Base-by-base conservation (phyloP, 805 yeast genomes). In the Starmerella geochares region DNA sequence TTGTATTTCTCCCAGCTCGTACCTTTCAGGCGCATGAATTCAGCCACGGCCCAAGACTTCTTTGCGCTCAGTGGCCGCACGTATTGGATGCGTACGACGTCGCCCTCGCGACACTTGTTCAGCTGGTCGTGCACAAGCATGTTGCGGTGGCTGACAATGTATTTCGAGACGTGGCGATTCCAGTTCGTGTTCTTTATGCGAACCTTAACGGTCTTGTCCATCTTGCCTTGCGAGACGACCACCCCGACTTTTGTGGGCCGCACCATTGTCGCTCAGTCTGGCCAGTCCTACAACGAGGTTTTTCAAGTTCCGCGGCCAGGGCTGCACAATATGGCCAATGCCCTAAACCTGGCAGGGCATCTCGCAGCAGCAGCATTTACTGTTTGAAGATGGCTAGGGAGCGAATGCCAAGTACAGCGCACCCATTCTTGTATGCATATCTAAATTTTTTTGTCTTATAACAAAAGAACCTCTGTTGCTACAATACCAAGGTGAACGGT, bases 171-270 rank as follows among this genome's bases (percentile, higher is more conserved):
- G 32, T 60, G 57, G 51, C 76, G 76, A 66, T 86, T 83, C 71
- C 80, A 86, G 38, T 77, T 76, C 61, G 80, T 80, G 41, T 80
- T 80, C 64, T 83, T 82, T 28, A 90, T 88, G 53, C 95, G 77
- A 53, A 90, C 96, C 70, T 87, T 88, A 55, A 90, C 87, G 51
- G 97, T 90, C 71, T 90, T 92, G 68, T 77, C 76, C 96, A 88
- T 92, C 66, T 86, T 86, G 38, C 97, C 97, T 63, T 88, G 96
- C 46, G 96, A 86, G 28, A 87, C 80, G 58, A 90, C 97, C 67
- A 86, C 80, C 41, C 98, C 98, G 43, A 86, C 70, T 62, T 88
- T 86, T 63, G 86, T 85, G 61, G 86, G 95, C 68, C 87, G 80
- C 46, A 94, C 90, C 95, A 86, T 86, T 37, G 24, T 33, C 21